Evolutionary conservation across 805 yeast genomes (phyloP).

Genomic region (Schwanniomyces occidentalis): DNA sequence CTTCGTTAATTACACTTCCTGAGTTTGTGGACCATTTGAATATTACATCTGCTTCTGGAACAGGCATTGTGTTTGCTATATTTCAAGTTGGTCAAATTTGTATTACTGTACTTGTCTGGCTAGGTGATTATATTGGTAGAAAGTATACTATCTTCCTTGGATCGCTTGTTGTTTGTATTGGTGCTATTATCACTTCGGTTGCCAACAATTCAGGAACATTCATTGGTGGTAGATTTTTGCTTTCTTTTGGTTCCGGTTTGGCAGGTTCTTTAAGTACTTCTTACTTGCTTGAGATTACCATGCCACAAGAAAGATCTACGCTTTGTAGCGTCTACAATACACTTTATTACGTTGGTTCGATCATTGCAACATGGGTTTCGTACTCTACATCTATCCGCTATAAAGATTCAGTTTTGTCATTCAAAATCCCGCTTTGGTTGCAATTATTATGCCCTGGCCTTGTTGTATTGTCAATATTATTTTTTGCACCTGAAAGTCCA

Average conservation of each 20-base stretch:
- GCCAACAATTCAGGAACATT: conserved; percentile 26
- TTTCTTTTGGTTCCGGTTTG: conserved; percentile 44
- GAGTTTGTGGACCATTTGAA: conserved; percentile 13
- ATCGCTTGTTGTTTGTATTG: conserved; percentile 21
- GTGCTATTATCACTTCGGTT: conserved; percentile 29
- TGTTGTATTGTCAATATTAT: conserved; percentile 38
- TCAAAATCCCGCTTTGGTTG: conserved; percentile 20
- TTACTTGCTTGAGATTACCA: conserved; percentile 47
- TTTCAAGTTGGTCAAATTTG: conserved; percentile 31
- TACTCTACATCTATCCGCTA: conserved; percentile 35
- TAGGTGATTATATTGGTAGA: conserved; percentile 40
- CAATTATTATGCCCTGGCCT: conserved; percentile 39
- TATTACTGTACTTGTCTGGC: conserved; percentile 23
- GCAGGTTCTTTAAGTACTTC: conserved; percentile 45
- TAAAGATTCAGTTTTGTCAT: conserved; percentile 34
- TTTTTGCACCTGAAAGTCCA: conserved; percentile 48
- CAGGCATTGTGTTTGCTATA: conserved; percentile 35
- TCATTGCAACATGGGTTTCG: conserved; percentile 32
- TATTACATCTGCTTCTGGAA: conserved; percentile 32
- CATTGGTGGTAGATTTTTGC: conserved; percentile 43
- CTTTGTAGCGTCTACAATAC: conserved; percentile 33
- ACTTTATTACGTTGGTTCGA: conserved; percentile 34
- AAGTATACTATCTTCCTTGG: conserved; percentile 26
- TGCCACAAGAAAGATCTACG: conserved; percentile 41
- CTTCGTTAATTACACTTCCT: conserved; percentile 15